These are phyloP conservation scores for Leucaena leucocephala DNA, from an alignment of 306 rosid species.

Conservation along the genomic window DNA sequence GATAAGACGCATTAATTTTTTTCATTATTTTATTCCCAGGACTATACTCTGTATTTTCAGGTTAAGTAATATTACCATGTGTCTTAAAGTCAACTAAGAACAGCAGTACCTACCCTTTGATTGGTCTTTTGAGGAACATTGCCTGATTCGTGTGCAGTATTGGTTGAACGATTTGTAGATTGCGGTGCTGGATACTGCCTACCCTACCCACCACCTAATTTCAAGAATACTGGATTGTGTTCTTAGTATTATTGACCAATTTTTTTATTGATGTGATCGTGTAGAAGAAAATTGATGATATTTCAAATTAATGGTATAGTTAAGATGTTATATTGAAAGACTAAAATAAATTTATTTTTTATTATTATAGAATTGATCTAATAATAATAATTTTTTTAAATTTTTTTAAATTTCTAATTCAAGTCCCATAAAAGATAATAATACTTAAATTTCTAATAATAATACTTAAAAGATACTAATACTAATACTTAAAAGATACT, in stretches of 20 bases:
- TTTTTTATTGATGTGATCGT: neutral
- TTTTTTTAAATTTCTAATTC: no score
- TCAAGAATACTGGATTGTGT: neutral
- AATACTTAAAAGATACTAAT: no score
- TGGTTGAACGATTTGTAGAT: constrained; percentile 14
- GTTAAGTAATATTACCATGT: neutral
- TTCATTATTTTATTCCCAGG: neutral
- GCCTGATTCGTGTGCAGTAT: constrained; percentile 30
- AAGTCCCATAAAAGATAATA: no score
- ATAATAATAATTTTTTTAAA: no score
- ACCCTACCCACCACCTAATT: constrained; percentile 22
- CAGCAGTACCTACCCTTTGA: constrained; percentile 32
- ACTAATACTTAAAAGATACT: no score
- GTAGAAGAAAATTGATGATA: neutral
- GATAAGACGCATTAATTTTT: neutral
- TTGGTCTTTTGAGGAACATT: constrained; percentile 36
- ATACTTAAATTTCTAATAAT: no score
- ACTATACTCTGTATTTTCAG: neutral
- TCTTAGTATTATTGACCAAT: neutral
- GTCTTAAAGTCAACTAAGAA: constrained; percentile 34
- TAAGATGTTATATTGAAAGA: neutral
- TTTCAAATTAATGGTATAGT: neutral
- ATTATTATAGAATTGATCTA: no score
- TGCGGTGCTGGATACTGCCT: constrained; percentile 23
- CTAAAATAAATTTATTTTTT: neutral